Percentiles rank a stretch among this genome's conserved stretches.
phyloP scores from a whole-genome alignment of 805 yeast genomes.

The Kuraishia hungarica region DNA sequence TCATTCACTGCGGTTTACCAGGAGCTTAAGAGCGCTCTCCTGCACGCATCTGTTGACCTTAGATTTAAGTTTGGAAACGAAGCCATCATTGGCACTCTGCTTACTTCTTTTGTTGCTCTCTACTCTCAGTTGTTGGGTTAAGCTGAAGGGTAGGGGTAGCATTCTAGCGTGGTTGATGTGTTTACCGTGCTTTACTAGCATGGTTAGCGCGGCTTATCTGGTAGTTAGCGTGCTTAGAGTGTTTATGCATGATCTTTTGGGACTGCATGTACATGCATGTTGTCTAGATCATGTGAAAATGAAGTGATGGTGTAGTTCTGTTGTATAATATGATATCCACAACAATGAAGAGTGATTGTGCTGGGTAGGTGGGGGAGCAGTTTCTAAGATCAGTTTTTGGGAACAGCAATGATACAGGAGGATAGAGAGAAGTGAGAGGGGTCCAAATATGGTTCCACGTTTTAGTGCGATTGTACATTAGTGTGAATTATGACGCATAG shows the following conservation, averaged over 20 bases:
- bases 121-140: conserved; percentile 35
- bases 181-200: too few relatives aligned
- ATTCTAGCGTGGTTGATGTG: too few relatives aligned
- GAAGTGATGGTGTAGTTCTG: conserved; percentile 4
- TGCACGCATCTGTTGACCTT: conserved; percentile 29
- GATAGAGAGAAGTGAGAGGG: too few relatives aligned
- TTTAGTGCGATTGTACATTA: conserved; percentile 1
- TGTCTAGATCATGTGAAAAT: conserved; percentile 5
- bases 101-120: conserved; percentile 37
- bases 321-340: conserved; percentile 2
- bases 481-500: background rate
- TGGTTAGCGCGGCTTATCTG: too few relatives aligned
- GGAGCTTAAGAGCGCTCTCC: conserved; percentile 20
- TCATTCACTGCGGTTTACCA: conserved; percentile 16
- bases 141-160: background rate
- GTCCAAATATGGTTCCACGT: background rate
- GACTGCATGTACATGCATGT: background rate
- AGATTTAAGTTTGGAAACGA: conserved; percentile 37
- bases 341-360: too few relatives aligned
- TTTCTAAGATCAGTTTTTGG: too few relatives aligned
- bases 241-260: too few relatives aligned
- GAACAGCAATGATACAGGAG: too few relatives aligned
- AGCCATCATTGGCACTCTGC: conserved; percentile 36
- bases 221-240: too few relatives aligned
- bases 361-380: too few relatives aligned